A percentile compares a stretch with the other conserved stretches of the same genome.
Evolutionary conservation across 2,329 filamentous ascomycete genomes (phyloP).

Genomic region (Saccharata proteae): DNA sequence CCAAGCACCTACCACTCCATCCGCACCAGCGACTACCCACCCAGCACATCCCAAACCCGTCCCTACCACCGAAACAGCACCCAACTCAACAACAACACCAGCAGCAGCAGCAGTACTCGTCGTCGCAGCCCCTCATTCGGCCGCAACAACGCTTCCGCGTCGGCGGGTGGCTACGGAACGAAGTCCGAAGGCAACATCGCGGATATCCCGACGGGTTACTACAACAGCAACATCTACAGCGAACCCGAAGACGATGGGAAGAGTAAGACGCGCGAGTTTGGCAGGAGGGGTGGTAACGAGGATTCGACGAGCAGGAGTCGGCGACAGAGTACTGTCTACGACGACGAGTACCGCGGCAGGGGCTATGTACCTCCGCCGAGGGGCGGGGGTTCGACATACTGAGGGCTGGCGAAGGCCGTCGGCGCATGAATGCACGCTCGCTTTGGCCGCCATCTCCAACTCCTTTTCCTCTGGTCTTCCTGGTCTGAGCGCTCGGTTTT

Average conservation of each 20-base stretch:
- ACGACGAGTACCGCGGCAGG: constrained; percentile 2
- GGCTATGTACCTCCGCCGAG: background rate
- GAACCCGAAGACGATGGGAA: constrained; percentile 19
- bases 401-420: too few species aligned
- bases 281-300: too few species aligned
- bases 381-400: too few species aligned
- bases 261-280: background rate
- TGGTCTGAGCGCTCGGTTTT: too few species aligned
- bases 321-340: constrained; percentile 8
- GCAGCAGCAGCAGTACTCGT: constrained; percentile 13
- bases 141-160: background rate
- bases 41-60: constrained; percentile 11
- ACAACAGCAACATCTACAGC: constrained; percentile 19
- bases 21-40: constrained; percentile 14
- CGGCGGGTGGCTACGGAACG: constrained; percentile 17
- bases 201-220: constrained; percentile 20
- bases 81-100: constrained; percentile 12
- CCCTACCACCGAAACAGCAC: constrained; percentile 18
- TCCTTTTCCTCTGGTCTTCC: too few species aligned
- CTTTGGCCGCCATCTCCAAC: too few species aligned
- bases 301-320: constrained; percentile 18
- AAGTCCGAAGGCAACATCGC: constrained; percentile 21
- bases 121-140: constrained; percentile 21
- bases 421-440: too few species aligned
- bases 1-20: constrained; percentile 1